phyloP scores from a whole-genome alignment of 1,139 yeast genomes.

The Yamadazyma sp. region DNA sequence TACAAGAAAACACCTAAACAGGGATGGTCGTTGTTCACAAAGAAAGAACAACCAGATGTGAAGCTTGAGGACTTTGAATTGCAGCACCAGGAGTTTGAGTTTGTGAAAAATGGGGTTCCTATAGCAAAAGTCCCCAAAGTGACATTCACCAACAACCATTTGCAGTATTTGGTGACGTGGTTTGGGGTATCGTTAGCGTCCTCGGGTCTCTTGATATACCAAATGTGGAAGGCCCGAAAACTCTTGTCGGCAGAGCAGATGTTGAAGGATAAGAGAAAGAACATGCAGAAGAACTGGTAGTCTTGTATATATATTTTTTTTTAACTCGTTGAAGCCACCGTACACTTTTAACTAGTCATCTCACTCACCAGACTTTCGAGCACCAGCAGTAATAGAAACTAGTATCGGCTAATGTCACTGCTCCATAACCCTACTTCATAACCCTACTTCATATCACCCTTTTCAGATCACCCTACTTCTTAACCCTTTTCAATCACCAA shows the following conservation, averaged over 20 bases:
- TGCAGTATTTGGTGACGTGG: slow-evolving; percentile 94
- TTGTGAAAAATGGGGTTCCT: slow-evolving; percentile 83
- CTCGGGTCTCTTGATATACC: slow-evolving; percentile 53
- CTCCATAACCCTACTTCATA: no score
- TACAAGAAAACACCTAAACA: slow-evolving; percentile 26
- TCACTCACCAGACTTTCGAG: no score
- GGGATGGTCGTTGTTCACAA: background rate
- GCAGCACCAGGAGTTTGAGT: slow-evolving; percentile 48
- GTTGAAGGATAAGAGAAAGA: slow-evolving; percentile 40
- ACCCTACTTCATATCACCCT: no score
- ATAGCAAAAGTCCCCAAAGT: slow-evolving; percentile 79
- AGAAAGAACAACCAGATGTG: slow-evolving; percentile 3
- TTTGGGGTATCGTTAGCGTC: slow-evolving; percentile 80
- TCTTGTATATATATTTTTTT: no score
- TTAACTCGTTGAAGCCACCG: no score
- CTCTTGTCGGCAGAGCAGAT: slow-evolving; percentile 40
- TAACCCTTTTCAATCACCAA: no score
- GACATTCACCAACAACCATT: slow-evolving; percentile 81
- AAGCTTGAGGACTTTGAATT: slow-evolving; percentile 31
- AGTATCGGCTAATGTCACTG: no score
- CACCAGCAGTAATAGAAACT: no score
- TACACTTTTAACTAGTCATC: no score
- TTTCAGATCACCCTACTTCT: no score
- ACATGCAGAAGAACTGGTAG: slow-evolving; percentile 30
- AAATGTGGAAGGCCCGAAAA: slow-evolving; percentile 30